These are phyloP conservation scores for Trichoderma sp. DNA, from an alignment of 2,329 filamentous ascomycete genomes.

Conservation along the genomic window DNA sequence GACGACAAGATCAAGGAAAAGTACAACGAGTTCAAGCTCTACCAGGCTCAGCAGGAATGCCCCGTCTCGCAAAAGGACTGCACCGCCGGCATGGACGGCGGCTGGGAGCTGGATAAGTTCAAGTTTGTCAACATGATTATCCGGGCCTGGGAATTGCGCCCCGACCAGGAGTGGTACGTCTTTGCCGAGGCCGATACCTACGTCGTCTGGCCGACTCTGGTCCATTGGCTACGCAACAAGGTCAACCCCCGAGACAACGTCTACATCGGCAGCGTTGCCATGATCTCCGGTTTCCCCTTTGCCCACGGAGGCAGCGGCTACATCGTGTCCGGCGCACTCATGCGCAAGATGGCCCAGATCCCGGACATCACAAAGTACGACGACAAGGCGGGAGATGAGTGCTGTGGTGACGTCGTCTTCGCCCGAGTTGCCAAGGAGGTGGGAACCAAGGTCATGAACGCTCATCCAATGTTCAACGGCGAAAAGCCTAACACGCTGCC, in stretches of 20 bases:
- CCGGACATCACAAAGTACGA: slow-evolving; percentile 50
- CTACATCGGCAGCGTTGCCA: slow-evolving; percentile 55
- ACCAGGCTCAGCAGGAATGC: slow-evolving; percentile 48
- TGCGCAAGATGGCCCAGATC: slow-evolving; percentile 50
- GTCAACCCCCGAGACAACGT: slow-evolving; percentile 46
- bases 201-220: slow-evolving; percentile 55
- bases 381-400: slow-evolving; percentile 44
- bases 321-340: slow-evolving; percentile 53
- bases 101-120: slow-evolving; percentile 62
- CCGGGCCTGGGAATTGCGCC: slow-evolving; percentile 56
- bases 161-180: slow-evolving; percentile 58
- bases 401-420: slow-evolving; percentile 56
- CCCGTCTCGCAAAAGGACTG: slow-evolving; percentile 50
- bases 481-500: slow-evolving; percentile 55
- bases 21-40: slow-evolving; percentile 49
- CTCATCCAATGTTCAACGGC: slow-evolving; percentile 57
- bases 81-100: slow-evolving; percentile 35
- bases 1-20: slow-evolving; percentile 39
- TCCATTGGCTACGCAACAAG: slow-evolving; percentile 49
- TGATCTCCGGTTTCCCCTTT: slow-evolving; percentile 48
- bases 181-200: slow-evolving; percentile 63
- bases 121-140: slow-evolving; percentile 62
- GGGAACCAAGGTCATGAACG: slow-evolving; percentile 44
- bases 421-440: slow-evolving; percentile 50
- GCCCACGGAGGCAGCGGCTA: slow-evolving; percentile 62